Evolutionary conservation across 2,329 filamentous ascomycete genomes (phyloP).

Genomic region (Colletotrichum cereale): DNA sequence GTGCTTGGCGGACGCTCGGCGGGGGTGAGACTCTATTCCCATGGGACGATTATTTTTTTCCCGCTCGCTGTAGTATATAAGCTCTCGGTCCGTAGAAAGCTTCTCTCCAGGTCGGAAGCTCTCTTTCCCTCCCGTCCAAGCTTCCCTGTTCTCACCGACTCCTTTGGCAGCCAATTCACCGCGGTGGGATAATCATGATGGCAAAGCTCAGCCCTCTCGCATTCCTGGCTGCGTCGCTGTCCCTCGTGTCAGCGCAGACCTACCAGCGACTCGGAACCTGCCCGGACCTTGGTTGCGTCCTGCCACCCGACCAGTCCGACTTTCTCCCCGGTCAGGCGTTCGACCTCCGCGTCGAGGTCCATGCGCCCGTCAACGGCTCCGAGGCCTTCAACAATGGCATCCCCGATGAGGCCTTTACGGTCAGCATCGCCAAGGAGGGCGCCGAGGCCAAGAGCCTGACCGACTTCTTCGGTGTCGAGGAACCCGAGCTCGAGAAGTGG

Average conservation of each 20-base stretch:
- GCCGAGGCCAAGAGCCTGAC: conserved; percentile 65
- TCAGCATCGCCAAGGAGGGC: conserved; percentile 78
- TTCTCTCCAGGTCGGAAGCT: conserved; percentile 3
- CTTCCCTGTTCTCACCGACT: conserved; percentile 28
- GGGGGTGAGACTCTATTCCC: conserved; percentile 16
- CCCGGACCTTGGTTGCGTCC: conserved; percentile 69
- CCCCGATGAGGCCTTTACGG: conserved; percentile 81
- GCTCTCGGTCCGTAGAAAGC: conserved; percentile 26
- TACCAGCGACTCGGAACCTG: conserved; percentile 72
- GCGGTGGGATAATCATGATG: conserved; percentile 47
- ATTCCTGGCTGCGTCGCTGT: conserved; percentile 51
- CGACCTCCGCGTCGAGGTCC: conserved; percentile 85
- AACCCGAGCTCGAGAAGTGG: conserved; percentile 84
- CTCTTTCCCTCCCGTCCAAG: not conserved
- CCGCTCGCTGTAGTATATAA: conserved; percentile 35
- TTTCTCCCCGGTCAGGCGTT: conserved; percentile 88
- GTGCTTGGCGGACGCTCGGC: not conserved
- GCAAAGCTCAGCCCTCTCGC: conserved; percentile 53
- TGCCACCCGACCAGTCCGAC: conserved; percentile 77
- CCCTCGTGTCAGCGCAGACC: conserved; percentile 65
- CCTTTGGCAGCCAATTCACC: conserved; percentile 26
- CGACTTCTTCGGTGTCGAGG: conserved; percentile 80
- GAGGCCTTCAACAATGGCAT: conserved; percentile 78
- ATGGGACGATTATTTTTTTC: conserved; percentile 28
- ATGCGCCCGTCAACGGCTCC: conserved; percentile 84